Evolutionary conservation across 2,329 filamentous ascomycete genomes (phyloP).

Genomic region (Pezicula carpinea): DNA sequence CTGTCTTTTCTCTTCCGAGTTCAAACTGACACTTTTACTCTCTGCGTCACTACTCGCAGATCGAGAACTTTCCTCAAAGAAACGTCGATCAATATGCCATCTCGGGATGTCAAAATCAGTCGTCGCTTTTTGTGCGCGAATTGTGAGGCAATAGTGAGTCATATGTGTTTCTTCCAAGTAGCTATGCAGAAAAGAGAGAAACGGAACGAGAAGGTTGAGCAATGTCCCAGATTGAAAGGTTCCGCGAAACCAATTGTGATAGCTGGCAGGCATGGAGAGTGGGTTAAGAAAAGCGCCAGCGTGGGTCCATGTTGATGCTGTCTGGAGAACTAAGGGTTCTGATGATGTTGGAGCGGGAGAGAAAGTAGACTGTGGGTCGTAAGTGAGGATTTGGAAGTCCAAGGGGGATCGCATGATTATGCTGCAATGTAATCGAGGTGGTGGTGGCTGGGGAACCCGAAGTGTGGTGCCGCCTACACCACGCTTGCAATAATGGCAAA

Average conservation of each 20-base stretch:
- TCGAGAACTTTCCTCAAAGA: not conserved
- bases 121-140: constrained; percentile 5
- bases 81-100: constrained; percentile 6
- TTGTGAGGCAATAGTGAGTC: constrained; percentile 5
- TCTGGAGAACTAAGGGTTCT: too few relatives aligned
- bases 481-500: too few relatives aligned
- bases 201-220: not conserved
- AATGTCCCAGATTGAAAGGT: not conserved
- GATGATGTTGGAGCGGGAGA: too few relatives aligned
- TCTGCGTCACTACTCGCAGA: not conserved
- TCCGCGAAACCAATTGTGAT: constrained; percentile 1
- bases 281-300: constrained; percentile 1
- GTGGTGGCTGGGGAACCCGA: too few relatives aligned
- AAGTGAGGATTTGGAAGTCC: too few relatives aligned
- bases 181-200: constrained; percentile 3
- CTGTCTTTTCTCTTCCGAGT: not conserved
- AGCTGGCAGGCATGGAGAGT: not conserved
- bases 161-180: constrained; percentile 2
- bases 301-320: constrained; percentile 5
- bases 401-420: too few relatives aligned
- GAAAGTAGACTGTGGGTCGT: too few relatives aligned
- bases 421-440: too few relatives aligned
- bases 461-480: too few relatives aligned
- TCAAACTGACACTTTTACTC: too few relatives aligned
- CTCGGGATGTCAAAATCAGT: constrained; percentile 5